These are phyloP conservation scores for Asterophora parasitica DNA, from an alignment of 768 basidiomycete genomes.

Conservation along the genomic window DNA sequence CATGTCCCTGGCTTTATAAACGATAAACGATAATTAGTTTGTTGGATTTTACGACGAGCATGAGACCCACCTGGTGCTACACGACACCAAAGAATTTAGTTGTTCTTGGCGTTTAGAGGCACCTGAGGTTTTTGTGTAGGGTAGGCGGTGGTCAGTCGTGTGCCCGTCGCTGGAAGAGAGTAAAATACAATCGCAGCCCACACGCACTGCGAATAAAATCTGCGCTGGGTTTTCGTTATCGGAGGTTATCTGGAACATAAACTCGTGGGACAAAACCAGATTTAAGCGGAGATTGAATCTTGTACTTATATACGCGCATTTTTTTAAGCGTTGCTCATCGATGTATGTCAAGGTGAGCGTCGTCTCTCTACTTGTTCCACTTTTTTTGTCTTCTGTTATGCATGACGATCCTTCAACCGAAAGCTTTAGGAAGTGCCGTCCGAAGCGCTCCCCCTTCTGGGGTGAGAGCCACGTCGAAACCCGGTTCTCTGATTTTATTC, in stretches of 20 bases:
- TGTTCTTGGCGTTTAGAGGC: too few species aligned
- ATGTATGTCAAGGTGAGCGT: conserved; percentile 2
- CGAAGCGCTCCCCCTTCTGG: conserved; percentile 34
- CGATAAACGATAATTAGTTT: conserved; percentile 1
- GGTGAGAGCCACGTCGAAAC: conserved; percentile 40
- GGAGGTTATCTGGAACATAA: conserved; percentile 10
- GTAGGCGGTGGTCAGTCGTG: not conserved
- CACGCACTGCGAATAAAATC: not conserved
- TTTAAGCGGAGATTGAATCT: conserved; percentile 4
- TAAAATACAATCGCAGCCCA: not conserved
- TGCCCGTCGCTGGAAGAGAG: not conserved
- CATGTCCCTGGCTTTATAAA: conserved; percentile 4
- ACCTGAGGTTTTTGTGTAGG: not conserved
- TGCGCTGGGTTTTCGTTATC: conserved; percentile 3
- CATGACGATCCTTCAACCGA: conserved; percentile 44
- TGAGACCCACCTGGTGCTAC: not conserved
- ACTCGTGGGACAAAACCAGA: not conserved
- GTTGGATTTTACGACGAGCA: conserved; percentile 1
- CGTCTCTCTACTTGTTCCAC: conserved; percentile 2
- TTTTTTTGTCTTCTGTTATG: conserved; percentile 1
- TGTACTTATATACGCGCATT: not conserved
- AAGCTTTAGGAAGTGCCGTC: conserved; percentile 59
- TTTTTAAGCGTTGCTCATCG: not conserved
- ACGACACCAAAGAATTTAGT: too few species aligned
- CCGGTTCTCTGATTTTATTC: conserved; percentile 48